Percentiles rank a stretch among this genome's conserved stretches.
These are phyloP conservation scores for Coemansia sp. DNA, from an alignment of 192 early-diverging fungal genomes.

Conservation along the genomic window DNA sequence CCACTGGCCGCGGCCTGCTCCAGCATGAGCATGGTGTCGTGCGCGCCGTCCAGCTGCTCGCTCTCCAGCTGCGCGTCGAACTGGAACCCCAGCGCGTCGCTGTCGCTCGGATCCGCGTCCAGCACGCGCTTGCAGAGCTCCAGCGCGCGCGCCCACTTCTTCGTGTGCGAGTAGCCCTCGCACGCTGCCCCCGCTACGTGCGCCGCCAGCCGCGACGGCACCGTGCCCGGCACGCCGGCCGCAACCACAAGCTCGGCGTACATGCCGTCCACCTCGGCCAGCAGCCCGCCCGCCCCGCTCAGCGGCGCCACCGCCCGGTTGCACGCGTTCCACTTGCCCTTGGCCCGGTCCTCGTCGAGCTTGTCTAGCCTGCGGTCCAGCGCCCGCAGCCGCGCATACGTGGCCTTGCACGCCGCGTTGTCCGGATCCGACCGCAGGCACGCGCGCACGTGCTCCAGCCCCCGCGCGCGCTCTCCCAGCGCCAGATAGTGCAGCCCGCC, in stretches of 20 bases:
- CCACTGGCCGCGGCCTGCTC: constrained; percentile 50
- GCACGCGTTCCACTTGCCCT: constrained; percentile 58
- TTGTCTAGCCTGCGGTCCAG: constrained; percentile 66
- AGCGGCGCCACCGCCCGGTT: constrained; percentile 31
- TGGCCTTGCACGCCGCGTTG: constrained; percentile 78
- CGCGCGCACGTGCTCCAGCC: constrained; percentile 70
- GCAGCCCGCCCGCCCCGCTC: constrained; percentile 34
- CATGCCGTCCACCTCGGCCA: constrained; percentile 30
- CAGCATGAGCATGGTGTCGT: constrained; percentile 67
- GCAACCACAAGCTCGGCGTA: constrained; percentile 27
- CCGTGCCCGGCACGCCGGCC: constrained; percentile 11
- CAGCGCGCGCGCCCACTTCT: constrained; percentile 54
- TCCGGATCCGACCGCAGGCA: constrained; percentile 90
- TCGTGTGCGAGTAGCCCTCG: constrained; percentile 43
- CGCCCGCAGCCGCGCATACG: constrained; percentile 68
- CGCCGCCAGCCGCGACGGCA: constrained; percentile 36
- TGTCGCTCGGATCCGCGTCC: constrained; percentile 64
- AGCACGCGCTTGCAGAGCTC: constrained; percentile 69
- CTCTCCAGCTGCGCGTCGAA: constrained; percentile 64
- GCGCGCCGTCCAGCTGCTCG: constrained; percentile 77
- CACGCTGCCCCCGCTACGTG: constrained; percentile 39
- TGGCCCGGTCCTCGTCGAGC: constrained; percentile 54
- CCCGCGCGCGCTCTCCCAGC: constrained; percentile 66
- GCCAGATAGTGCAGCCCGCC: constrained; percentile 67
- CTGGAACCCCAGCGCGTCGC: constrained; percentile 66